Conservation (phyloP, 129 eudicot genomes). For the Glebionis coronaria region DNA sequence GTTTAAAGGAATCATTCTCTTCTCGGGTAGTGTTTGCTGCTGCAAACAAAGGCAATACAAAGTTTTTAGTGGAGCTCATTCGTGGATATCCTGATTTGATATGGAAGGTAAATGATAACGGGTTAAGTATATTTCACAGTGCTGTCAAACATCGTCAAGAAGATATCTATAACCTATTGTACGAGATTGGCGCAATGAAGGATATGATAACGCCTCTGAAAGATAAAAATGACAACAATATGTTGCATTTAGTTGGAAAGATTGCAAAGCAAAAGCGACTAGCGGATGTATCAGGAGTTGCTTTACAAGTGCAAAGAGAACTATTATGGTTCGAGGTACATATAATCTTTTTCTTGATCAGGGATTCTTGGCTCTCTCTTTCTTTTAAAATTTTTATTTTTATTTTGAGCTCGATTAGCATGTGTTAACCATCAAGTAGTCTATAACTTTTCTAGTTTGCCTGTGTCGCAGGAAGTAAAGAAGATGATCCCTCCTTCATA, state of each 20-base stretch:
- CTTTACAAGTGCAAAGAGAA: neutral
- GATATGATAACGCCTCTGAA: neutral
- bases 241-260: slow-evolving; percentile 14
- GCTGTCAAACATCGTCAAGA: slow-evolving; percentile 12
- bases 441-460: too few species aligned
- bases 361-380: too few species aligned
- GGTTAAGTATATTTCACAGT: slow-evolving; percentile 32
- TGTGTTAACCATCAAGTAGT: too few species aligned
- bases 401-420: too few species aligned
- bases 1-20: neutral
- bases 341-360: too few species aligned
- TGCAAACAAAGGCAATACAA: slow-evolving; percentile 5
- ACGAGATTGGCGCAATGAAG: neutral
- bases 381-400: too few species aligned
- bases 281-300: neutral
- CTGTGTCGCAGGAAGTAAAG: too few species aligned
- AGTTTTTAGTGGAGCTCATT: neutral
- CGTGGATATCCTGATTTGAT: neutral
- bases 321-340: too few species aligned
- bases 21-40: slow-evolving; percentile 33
- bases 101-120: slow-evolving; percentile 22
- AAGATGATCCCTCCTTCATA: too few species aligned
- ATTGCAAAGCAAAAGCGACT: neutral
- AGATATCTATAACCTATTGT: neutral
- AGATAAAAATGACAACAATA: neutral